Conservation (phyloP, 1,139 yeast genomes). For the Torulaspora globosa region DNA sequence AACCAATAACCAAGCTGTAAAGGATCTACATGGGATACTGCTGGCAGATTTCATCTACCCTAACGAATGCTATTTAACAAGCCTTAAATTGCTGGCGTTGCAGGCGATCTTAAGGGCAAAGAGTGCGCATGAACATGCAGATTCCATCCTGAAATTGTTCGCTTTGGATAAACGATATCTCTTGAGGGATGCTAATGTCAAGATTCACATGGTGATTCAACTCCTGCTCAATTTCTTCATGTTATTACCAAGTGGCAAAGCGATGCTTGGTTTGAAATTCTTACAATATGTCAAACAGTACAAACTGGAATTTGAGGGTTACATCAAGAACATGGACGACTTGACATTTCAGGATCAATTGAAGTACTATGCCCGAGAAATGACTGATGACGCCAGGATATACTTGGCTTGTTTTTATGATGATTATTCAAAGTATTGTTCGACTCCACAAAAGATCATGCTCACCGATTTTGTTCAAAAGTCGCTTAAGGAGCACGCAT, state of each 20-base stretch:
- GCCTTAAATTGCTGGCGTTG: conserved; percentile 30
- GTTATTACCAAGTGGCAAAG: conserved; percentile 21
- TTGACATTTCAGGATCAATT: conserved; percentile 25
- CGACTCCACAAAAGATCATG: conserved; percentile 22
- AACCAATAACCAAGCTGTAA: conserved; percentile 20
- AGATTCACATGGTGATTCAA: conserved; percentile 26
- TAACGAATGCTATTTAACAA: conserved; percentile 27
- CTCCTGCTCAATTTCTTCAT: conserved; percentile 31
- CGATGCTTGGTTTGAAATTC: conserved; percentile 33
- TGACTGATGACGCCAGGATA: neutral
- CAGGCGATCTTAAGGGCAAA: conserved; percentile 30
- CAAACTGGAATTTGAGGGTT: conserved; percentile 22
- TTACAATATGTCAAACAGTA: conserved; percentile 31
- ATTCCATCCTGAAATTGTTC: conserved; percentile 24
- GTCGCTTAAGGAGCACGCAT: neutral
- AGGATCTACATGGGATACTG: conserved; percentile 24
- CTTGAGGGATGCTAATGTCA: conserved; percentile 21
- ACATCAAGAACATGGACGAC: conserved; percentile 27
- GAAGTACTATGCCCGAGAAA: conserved; percentile 1
- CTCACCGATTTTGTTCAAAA: conserved; percentile 12
- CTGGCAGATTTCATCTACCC: conserved; percentile 27
- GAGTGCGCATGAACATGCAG: conserved; percentile 12
- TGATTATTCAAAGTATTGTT: conserved; percentile 16
- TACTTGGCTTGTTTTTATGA: conserved; percentile 19
- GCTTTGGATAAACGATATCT: conserved; percentile 30